Conservation (phyloP, 371 early-diverging fungal species). For the Apophysomyces elegans region DNA sequence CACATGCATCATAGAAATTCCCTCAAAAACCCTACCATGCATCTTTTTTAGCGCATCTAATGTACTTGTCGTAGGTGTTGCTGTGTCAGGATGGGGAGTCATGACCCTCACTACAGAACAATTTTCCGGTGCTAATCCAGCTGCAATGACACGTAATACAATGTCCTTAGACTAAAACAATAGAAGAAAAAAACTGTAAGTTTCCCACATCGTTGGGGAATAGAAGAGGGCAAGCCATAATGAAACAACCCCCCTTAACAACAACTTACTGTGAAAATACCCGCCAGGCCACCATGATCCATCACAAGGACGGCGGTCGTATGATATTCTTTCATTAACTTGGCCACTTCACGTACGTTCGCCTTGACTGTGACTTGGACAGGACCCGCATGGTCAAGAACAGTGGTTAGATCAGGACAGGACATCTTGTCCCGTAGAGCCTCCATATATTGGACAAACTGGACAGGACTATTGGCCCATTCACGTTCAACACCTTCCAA, state of each 20-base stretch:
- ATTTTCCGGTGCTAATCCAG: constrained; percentile 80
- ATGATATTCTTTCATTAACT: constrained; percentile 80
- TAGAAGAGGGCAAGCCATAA: background rate
- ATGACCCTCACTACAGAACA: constrained; percentile 92
- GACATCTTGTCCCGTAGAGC: constrained; percentile 68
- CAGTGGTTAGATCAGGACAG: constrained; percentile 83
- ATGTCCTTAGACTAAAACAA: constrained; percentile 67
- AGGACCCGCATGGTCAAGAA: constrained; percentile 64
- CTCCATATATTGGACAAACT: constrained; percentile 36
- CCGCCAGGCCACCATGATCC: constrained; percentile 80
- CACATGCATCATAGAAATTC: constrained; percentile 2
- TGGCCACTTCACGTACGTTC: constrained; percentile 84
- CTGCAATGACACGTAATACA: constrained; percentile 91
- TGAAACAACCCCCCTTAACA: background rate
- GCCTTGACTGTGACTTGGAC: constrained; percentile 78
- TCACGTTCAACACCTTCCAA: constrained; percentile 88
- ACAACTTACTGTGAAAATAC: constrained; percentile 86
- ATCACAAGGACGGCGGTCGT: constrained; percentile 89
- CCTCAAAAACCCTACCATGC: constrained; percentile 61
- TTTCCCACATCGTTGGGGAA: background rate
- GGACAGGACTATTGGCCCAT: constrained; percentile 53
- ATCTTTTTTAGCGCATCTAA: constrained; percentile 91
- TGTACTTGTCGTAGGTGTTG: constrained; percentile 75
- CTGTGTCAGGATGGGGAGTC: constrained; percentile 95
- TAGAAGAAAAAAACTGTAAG: background rate